Evolutionary conservation across 2,329 filamentous ascomycete species (phyloP), one percentile per base, ranked within the genome.

Genomic region (Plectosphaerella sp.): DNA sequence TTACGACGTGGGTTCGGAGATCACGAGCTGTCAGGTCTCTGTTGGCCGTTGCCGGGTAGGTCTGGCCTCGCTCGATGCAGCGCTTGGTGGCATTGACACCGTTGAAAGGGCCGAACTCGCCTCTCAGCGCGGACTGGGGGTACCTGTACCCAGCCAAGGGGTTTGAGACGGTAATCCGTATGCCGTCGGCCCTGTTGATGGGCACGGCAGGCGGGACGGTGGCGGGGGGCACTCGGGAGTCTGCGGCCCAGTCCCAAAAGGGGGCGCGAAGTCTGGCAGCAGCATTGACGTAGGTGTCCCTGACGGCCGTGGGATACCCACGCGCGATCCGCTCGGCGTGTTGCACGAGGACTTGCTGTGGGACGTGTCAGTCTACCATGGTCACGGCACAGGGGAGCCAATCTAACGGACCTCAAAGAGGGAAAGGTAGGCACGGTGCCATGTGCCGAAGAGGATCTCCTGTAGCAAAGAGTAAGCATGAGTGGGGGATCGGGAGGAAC

Each of bases 161-260:
- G 60, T 84, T 84, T 39, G 65, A 62, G 28, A 82, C 67, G 5
- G 62, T 64, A 25, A 69, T 62, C 5, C 54, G 28, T 18, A 45
- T 46, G 18, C 70, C 70, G 20, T 66, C 61, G 4, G 77, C 72
- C 16, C 75, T 66, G n/a, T 68, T 70, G 53, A 79, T 63, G 5
- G 52, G 67, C 47, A 74, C 61, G 11, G 62, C 71, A 41, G 63
- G 57, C 24, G 62, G 59, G 2, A 63, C 62, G 3, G 66, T 71
- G n/a, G 71, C 69, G 0, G 60, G 57, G 4, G 80, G 79, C 3
- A 83, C 67, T n/a, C 57, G 54, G 4, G 69, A 56, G 35, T 74
- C 61, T 3, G 57, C 53, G 2, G 71, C 77, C 79, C 78, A 83
- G 63, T 82, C 79, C 79, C 79, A 82, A 63, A 69, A 81, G 2